These are phyloP conservation scores for Russula ochroleuca DNA, from an alignment of 768 basidiomycete species.

Conservation along the genomic window DNA sequence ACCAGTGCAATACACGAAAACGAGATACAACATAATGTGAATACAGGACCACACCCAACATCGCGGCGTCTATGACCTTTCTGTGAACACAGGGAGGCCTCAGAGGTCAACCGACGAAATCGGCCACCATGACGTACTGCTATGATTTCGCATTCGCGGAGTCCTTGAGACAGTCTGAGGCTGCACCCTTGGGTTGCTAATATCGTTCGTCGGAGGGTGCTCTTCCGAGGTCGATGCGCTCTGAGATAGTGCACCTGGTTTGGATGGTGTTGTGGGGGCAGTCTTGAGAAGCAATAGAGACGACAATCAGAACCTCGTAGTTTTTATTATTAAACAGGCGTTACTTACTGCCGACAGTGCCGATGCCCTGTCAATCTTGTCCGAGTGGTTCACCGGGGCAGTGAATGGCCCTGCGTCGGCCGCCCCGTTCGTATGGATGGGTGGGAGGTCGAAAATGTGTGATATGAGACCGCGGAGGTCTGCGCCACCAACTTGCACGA, in stretches of 20 bases:
- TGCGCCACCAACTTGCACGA: conserved; percentile 6
- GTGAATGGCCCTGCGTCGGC: conserved; percentile 1
- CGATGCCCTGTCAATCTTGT: conserved; percentile 10
- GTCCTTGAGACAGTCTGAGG: too few relatives aligned
- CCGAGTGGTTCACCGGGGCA: neutral
- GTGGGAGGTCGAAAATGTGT: conserved; percentile 14
- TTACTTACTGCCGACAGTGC: conserved; percentile 13
- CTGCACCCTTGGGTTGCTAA: neutral
- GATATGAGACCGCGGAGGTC: conserved; percentile 5
- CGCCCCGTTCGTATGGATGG: neutral
- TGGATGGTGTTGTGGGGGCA: conserved; percentile 12
- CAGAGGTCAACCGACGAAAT: neutral
- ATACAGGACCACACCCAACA: neutral
- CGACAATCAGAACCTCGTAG: neutral
- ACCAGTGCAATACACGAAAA: neutral
- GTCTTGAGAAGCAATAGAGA: conserved; percentile 6
- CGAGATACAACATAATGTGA: neutral
- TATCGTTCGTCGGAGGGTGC: conserved; percentile 1
- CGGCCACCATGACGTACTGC: conserved; percentile 2
- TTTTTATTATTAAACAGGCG: neutral
- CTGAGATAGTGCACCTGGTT: conserved; percentile 10
- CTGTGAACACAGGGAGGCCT: neutral
- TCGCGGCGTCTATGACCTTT: neutral
- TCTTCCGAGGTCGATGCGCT: conserved; percentile 2
- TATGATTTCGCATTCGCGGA: too few relatives aligned